Conservation (phyloP, 2,329 filamentous ascomycete genomes). For the Fusarium euwallaceae region DNA sequence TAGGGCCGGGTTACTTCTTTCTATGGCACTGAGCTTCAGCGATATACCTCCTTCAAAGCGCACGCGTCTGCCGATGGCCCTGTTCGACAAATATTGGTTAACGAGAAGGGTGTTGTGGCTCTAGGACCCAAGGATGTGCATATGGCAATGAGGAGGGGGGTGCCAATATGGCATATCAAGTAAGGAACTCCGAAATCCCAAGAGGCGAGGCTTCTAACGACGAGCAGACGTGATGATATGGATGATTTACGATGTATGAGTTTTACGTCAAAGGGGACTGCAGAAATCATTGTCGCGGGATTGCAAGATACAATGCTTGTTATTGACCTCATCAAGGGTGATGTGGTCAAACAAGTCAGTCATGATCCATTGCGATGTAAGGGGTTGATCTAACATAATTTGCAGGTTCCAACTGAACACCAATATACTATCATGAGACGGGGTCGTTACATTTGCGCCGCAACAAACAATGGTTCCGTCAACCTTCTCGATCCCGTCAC, state of each 20-base stretch:
- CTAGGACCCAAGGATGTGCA: constrained; percentile 87
- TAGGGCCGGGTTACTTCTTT: constrained; percentile 92
- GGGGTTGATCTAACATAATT: constrained; percentile 47
- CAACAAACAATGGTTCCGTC: constrained; percentile 84
- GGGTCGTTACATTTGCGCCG: constrained; percentile 90
- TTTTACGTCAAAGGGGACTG: constrained; percentile 87
- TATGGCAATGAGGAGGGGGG: constrained; percentile 85
- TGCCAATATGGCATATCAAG: constrained; percentile 89
- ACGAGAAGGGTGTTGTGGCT: constrained; percentile 90
- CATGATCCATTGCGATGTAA: not conserved
- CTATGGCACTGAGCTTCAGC: constrained; percentile 85
- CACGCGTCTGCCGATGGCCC: constrained; percentile 80
- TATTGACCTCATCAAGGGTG: constrained; percentile 77
- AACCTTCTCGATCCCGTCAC: constrained; percentile 86
- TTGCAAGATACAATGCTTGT: constrained; percentile 89
- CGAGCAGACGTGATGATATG: constrained; percentile 77
- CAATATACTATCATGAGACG: constrained; percentile 95
- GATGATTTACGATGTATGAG: constrained; percentile 93
- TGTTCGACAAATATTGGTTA: constrained; percentile 90
- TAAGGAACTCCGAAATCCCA: constrained; percentile 57
- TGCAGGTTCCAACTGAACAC: constrained; percentile 75
- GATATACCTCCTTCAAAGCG: constrained; percentile 90
- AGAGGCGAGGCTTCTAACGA: constrained; percentile 33
- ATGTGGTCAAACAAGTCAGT: constrained; percentile 74
- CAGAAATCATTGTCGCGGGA: constrained; percentile 88